Percentiles rank a stretch among this genome's conserved stretches.
phyloP scores from a whole-genome alignment of 2,329 filamentous ascomycete species.

The Lasiodiplodia sp. region DNA sequence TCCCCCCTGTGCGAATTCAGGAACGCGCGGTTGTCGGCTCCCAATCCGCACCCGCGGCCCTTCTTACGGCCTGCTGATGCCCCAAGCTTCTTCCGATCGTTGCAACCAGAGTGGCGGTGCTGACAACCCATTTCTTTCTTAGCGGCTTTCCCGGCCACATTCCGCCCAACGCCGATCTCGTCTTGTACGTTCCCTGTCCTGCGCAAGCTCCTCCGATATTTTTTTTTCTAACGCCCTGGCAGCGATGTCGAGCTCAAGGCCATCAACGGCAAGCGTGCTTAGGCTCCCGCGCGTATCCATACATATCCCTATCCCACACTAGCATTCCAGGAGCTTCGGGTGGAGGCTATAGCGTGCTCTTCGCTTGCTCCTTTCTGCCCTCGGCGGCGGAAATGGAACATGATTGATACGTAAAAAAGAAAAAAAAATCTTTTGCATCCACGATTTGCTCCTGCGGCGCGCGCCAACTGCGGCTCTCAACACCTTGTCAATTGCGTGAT shows the following conservation, averaged over 20 bases:
- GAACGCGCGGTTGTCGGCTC: constrained; percentile 17
- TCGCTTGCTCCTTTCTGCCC: neutral
- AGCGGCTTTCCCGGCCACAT: constrained; percentile 84
- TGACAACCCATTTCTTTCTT: constrained; percentile 34
- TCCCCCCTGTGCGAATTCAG: constrained; percentile 30
- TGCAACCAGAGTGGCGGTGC: constrained; percentile 31
- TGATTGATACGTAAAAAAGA: constrained; percentile 5
- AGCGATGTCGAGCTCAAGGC: constrained; percentile 75
- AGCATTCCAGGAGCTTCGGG: constrained; percentile 24
- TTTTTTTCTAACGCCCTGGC: constrained; percentile 23
- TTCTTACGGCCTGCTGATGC: constrained; percentile 15
- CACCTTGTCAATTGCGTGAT: constrained; percentile 1
- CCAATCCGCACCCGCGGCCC: constrained; percentile 5
- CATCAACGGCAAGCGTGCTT: constrained; percentile 61
- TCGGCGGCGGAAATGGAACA: neutral
- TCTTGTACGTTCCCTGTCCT: constrained; percentile 71
- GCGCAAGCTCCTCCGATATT: neutral
- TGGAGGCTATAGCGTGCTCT: constrained; percentile 13
- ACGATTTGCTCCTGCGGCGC: too few species aligned
- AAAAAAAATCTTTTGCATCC: neutral
- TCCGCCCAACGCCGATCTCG: constrained; percentile 74
- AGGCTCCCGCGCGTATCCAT: constrained; percentile 28
- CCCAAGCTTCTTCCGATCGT: constrained; percentile 20
- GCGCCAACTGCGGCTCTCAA: constrained; percentile 6
- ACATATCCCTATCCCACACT: constrained; percentile 4